phyloP scores from a whole-genome alignment of 2,329 filamentous ascomycete genomes.

The Colletotrichum limetticola region DNA sequence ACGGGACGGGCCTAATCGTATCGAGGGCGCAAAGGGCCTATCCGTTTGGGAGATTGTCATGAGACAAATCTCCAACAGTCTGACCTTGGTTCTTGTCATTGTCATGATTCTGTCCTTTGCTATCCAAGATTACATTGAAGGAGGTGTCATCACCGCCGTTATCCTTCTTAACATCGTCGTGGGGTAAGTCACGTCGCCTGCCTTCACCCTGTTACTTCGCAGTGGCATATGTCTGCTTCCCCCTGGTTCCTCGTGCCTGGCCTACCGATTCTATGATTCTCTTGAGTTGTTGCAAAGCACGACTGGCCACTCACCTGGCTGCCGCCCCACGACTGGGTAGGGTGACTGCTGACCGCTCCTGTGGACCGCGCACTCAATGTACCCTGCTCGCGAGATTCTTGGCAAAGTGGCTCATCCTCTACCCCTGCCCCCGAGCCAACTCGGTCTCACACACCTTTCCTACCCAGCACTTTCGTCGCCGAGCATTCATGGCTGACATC shows the following conservation, averaged over 20 bases:
- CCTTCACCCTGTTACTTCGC: not conserved
- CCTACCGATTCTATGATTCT: not conserved
- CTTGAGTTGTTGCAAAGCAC: not conserved
- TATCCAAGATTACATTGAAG: constrained; percentile 73
- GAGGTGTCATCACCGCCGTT: constrained; percentile 70
- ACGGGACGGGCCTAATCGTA: constrained; percentile 75
- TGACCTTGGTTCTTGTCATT: constrained; percentile 79
- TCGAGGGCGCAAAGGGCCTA: constrained; percentile 77
- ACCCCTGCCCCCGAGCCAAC: not conserved
- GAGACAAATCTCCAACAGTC: constrained; percentile 81
- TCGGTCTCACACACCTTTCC: not conserved
- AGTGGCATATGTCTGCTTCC: not conserved
- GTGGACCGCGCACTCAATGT: not conserved
- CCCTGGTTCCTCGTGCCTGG: not conserved
- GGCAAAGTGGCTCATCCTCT: not conserved
- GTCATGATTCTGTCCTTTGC: constrained; percentile 78
- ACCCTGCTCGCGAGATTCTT: not conserved
- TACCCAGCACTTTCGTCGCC: constrained; percentile 34
- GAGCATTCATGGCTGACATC: constrained; percentile 42
- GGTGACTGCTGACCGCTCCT: constrained; percentile 9
- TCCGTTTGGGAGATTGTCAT: constrained; percentile 81
- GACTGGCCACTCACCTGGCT: not conserved
- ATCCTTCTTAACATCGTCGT: constrained; percentile 75
- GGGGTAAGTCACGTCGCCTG: constrained; percentile 58
- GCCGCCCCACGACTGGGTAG: constrained; percentile 12